Evolutionary conservation across 2,329 filamentous ascomycete genomes (phyloP), one percentile per base, ranked within the genome.

Genomic region (Ceratocystis colombiana): DNA sequence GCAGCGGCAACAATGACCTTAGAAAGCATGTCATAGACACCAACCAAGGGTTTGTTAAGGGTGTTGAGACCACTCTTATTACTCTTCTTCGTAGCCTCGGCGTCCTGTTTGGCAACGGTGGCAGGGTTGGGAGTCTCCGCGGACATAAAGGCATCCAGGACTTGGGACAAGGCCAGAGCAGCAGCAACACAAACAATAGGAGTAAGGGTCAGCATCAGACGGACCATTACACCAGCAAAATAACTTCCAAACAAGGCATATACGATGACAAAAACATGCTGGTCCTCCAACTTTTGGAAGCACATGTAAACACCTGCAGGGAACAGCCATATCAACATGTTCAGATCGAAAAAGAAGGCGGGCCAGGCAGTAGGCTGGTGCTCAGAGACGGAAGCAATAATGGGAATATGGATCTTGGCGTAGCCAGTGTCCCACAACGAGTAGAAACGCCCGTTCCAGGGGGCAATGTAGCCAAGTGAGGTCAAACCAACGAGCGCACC

Each of bases 321-420:
- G 85, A 99, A 97, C 64, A 99, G 85, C 94, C 94, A 99, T 78
- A 99, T 96, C 73, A 99, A 83, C 80, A 99, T 86, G 80, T 96
- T 96, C 71, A 99, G 82, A 73, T 99, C 94, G 76, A 99, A 99
- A 81, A 99, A 99, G 82, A 96, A 99, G 17, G 95, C 90, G 1
- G 94, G 94, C 94, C 94, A 99, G 55, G 94, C 94, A 46, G 94
- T 99, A 65, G 94, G 94, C 79, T 99, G 94, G 79, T 99, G 94
- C 79, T 99, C 94, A 1, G 94, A 99, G 61, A 99, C 94, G n/a
- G 94, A 99, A 2, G 94, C 94, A 75, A 99, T 99, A 74, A 99
- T 99, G 69, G 94, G 94, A 74, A 99, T 99, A 74, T 99, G 94
- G 70, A 97, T 95, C 82, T 99, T 99, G 73, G 94, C 94, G 74